Base-by-base conservation (phyloP, 331 rosid species). In the Prunus yedoensis region DNA sequence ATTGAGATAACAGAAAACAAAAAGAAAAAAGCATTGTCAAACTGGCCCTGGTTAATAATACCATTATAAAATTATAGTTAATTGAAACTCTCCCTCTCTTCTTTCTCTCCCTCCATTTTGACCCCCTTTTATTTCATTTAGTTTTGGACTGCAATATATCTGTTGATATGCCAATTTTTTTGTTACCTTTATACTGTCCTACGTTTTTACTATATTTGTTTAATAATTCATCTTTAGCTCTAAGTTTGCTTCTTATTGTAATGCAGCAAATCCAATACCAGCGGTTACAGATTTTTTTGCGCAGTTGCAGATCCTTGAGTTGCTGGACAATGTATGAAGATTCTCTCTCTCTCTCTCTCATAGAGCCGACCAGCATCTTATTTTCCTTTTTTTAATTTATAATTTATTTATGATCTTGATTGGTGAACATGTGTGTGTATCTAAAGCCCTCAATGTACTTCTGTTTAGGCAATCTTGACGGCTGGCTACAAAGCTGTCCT, bases 401-500 rank as follows among this genome's bases (percentile, higher is more conserved):
- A n/a, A n/a, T n/a, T n/a, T n/a, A n/a, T n/a, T n/a, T n/a, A n/a
- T n/a, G n/a, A n/a, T 10, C 49, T 50, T 35, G 15, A 18, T 46
- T 10, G 74, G 15, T 71, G 80, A 38, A 72, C 65, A 54, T 57
- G 32, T 57, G n/a, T 47, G 56, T 61, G 68, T 85, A 3, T 73
- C 46, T 81, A 28, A 74, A 66, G 49, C 27, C 70, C 68, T 23
- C 11, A 32, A 25, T 73, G 23, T 65, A 13, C 50, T 77, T 4
- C 68, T 66, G 50, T 66, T 51, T 60, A 95, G 99, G 99, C 98
- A 72, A 95, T 95, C 75, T 92, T 95, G 81, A 95, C 99, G 23
- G 97, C 99, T 83, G 99, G 99, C 27, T 95, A 95, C 82, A 95
- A 91, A 77, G 98, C 99, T 80, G 89, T 95, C 76, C 79, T 95